Conservation (phyloP, 2,329 filamentous ascomycete species). For the Ramichloridium luteum region DNA sequence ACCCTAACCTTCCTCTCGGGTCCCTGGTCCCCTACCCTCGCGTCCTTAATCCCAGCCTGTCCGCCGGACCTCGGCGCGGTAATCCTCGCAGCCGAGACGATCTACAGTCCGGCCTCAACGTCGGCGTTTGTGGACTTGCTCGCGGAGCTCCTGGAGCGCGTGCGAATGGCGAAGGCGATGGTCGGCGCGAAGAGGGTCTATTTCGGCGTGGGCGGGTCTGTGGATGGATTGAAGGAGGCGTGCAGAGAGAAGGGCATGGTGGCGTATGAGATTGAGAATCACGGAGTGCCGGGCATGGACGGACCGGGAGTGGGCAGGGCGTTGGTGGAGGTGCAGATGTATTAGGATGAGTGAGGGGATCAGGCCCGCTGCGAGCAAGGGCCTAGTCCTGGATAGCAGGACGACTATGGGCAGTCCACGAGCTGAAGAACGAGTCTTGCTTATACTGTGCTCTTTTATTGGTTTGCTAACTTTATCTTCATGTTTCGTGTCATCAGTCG, state of each 20-base stretch:
- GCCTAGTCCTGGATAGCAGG: too few species aligned
- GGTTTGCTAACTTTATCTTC: too few species aligned
- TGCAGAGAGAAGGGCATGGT: slow-evolving; percentile 32
- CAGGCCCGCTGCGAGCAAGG: too few species aligned
- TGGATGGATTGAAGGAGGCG: slow-evolving; percentile 55
- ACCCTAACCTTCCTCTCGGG: slow-evolving; percentile 58
- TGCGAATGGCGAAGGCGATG: slow-evolving; percentile 47
- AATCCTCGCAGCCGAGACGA: slow-evolving; percentile 66
- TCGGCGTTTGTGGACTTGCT: slow-evolving; percentile 56
- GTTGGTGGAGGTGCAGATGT: slow-evolving; percentile 36
- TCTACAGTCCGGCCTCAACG: slow-evolving; percentile 65
- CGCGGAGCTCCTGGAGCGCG: slow-evolving; percentile 42
- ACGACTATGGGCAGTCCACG: too few species aligned
- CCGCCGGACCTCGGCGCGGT: slow-evolving; percentile 34
- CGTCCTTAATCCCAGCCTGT: slow-evolving; percentile 40
- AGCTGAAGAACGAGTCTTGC: too few species aligned
- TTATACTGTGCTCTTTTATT: too few species aligned
- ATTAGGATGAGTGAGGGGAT: slow-evolving; percentile 10
- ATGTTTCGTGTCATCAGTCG: too few species aligned
- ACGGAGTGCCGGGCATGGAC: slow-evolving; percentile 31
- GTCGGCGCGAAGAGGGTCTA: slow-evolving; percentile 70
- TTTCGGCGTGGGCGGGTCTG: slow-evolving; percentile 72
- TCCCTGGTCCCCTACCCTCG: slow-evolving; percentile 54
- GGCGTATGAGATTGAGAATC: slow-evolving; percentile 37
- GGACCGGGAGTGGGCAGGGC: slow-evolving; percentile 33